Evolutionary conservation across 2,329 filamentous ascomycete genomes (phyloP).

Genomic region (Sphaerulina vaccinii): DNA sequence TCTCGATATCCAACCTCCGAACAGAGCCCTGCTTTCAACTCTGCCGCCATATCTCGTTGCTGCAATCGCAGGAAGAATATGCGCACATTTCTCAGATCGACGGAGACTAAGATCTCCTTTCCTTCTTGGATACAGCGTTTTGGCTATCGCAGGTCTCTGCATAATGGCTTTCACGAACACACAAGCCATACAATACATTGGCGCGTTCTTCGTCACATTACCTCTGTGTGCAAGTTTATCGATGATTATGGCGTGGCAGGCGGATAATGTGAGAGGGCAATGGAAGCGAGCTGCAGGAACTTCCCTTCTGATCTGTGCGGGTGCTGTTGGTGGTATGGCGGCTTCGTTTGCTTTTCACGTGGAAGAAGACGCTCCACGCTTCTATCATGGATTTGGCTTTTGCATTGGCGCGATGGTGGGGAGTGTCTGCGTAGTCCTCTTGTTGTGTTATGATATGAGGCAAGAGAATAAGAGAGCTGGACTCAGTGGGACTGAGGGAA

Average conservation of each 20-base stretch:
- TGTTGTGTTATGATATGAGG: slow-evolving; percentile 16
- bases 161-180: slow-evolving; percentile 29
- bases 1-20: slow-evolving; percentile 43
- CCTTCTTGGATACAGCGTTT: slow-evolving; percentile 17
- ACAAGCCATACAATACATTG: slow-evolving; percentile 30
- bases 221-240: slow-evolving; percentile 27
- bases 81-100: slow-evolving; percentile 29
- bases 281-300: slow-evolving; percentile 47
- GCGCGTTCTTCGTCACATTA: slow-evolving; percentile 31
- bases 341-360: slow-evolving; percentile 22
- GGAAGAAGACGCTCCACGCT: slow-evolving; percentile 21
- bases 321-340: slow-evolving; percentile 65
- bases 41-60: slow-evolving; percentile 45
- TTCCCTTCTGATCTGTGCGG: slow-evolving; percentile 5
- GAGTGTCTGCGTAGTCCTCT: slow-evolving; percentile 18
- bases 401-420: slow-evolving; percentile 16
- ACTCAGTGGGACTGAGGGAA: slow-evolving; percentile 23
- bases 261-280: slow-evolving; percentile 53
- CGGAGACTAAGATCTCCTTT: slow-evolving; percentile 28
- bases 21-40: slow-evolving; percentile 45
- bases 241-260: slow-evolving; percentile 20
- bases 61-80: slow-evolving; percentile 22
- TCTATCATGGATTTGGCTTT: slow-evolving; percentile 20
- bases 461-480: slow-evolving; percentile 23
- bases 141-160: slow-evolving; percentile 11